Conservation (phyloP, 805 yeast species). For the Pichia nakasei region DNA sequence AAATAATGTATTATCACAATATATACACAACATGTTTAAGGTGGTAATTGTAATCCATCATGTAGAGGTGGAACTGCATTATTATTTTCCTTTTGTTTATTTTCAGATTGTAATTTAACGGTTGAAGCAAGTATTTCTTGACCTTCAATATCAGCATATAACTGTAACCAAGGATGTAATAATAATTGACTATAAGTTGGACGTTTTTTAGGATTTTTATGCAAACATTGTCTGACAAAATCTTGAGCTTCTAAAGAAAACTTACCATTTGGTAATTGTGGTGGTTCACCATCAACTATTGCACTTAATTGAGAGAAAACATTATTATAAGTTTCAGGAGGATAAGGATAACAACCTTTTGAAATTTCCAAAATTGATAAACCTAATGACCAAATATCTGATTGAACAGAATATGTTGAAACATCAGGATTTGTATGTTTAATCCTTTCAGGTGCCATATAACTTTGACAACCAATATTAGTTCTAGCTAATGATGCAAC, state of each 20-base stretch:
- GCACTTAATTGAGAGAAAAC: slow-evolving; percentile 91
- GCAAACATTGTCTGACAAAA: slow-evolving; percentile 70
- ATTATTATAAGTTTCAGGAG: slow-evolving; percentile 84
- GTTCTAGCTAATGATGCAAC: slow-evolving; percentile 94
- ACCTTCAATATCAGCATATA: slow-evolving; percentile 32
- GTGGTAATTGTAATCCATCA: slow-evolving; percentile 14
- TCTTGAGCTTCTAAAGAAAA: slow-evolving; percentile 72
- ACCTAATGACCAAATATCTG: slow-evolving; percentile 95
- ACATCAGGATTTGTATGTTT: slow-evolving; percentile 66
- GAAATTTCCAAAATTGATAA: slow-evolving; percentile 81
- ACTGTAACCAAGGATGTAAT: slow-evolving; percentile 75
- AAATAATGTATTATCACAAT: too few relatives aligned
- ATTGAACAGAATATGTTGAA: slow-evolving; percentile 79
- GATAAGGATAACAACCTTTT: slow-evolving; percentile 90
- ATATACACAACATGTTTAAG: too few relatives aligned
- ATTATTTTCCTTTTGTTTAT: slow-evolving; percentile 9
- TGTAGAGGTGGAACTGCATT: slow-evolving; percentile 22
- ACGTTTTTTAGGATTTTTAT: slow-evolving; percentile 71
- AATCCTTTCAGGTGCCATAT: slow-evolving; percentile 98
- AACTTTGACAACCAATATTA: slow-evolving; percentile 94
- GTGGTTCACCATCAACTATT: slow-evolving; percentile 93
- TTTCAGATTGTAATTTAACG: slow-evolving; percentile 15
- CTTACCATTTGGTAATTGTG: slow-evolving; percentile 53
- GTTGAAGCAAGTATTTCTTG: slow-evolving; percentile 22
- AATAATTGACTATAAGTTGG: slow-evolving; percentile 73